Base-by-base conservation (phyloP, 2,329 filamentous ascomycete genomes). In the Apiospora aurea region DNA sequence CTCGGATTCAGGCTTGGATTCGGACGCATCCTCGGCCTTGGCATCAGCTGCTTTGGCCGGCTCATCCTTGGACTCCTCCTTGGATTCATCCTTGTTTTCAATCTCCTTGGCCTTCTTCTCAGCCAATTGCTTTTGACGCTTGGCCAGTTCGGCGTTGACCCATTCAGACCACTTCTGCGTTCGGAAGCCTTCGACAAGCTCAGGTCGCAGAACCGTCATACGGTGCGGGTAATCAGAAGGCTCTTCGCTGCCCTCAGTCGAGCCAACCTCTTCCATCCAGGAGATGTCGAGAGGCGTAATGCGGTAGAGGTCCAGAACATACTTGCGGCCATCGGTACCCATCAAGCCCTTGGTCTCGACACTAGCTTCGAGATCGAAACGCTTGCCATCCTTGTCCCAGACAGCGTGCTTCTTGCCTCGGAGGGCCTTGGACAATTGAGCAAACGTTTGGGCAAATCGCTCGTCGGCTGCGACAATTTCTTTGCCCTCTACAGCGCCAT, bases 271-370 rank as follows among this genome's bases (percentile, higher is more conserved):
- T 76, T 99, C 96, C 77, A 97, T 88, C 95, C 97, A 99, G 29
- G 88, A 83, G 71, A 98, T 91, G 82, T 99, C 96, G 72, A 98
- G 85, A 7, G 96, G 96, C 3, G 96, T 97, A 75, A 98, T 92
- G 72, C 96, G 91, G 86, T 99, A 99, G 70, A 99, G 85, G 79
- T 99, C 96, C 69, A 99, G 89, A n/a, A 98, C 94, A 80, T 99
- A 99, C 81, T 97, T 98, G 77, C 96, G 91, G 49, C 95, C 96
- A 79, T 99, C 96, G 0, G 96, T 99, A 67, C 96, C 96, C 77
- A 99, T 87, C n/a, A 99, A 87, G 70, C 96, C 96, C 86, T 99
- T 99, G 70, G 96, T 99, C 84, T 99, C 96, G 18, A 99, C 95
- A 78, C 95, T 98, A 53, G 94, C 94, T 82, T 98, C 96, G 4